Conservation (phyloP, 2,329 filamentous ascomycete species). For the Cladosporium sp. region DNA sequence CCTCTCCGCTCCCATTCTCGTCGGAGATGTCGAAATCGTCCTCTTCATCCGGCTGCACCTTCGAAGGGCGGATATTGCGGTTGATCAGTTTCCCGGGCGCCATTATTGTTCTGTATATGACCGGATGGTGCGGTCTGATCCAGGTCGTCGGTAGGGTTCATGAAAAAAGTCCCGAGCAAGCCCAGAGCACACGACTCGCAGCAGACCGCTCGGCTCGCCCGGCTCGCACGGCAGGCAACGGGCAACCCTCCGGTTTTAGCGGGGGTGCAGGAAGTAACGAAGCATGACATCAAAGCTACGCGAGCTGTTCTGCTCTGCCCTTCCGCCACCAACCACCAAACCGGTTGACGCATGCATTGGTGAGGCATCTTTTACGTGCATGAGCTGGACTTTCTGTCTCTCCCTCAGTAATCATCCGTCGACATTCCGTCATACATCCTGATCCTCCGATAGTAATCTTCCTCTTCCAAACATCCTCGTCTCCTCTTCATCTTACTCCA, state of each 20-base stretch:
- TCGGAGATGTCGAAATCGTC: slow-evolving; percentile 11
- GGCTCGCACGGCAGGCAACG: not conserved
- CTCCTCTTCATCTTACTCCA: not conserved
- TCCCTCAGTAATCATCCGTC: slow-evolving; percentile 1
- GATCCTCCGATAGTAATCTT: not conserved
- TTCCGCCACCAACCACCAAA: too few relatives aligned
- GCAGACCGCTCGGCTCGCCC: not conserved
- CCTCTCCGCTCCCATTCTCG: slow-evolving; percentile 10
- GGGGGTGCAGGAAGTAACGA: not conserved
- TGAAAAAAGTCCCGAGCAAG: not conserved
- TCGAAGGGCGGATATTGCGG: slow-evolving; percentile 12
- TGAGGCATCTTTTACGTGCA: not conserved
- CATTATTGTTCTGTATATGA: slow-evolving; percentile 16
- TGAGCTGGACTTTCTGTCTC: not conserved
- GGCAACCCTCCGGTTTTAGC: not conserved
- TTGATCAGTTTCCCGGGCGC: slow-evolving; percentile 16
- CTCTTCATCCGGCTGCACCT: slow-evolving; percentile 11
- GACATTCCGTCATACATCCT: slow-evolving; percentile 12
- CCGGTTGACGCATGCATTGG: too few relatives aligned
- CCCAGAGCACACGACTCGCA: not conserved
- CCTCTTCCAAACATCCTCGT: not conserved
- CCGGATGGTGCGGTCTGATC: not conserved
- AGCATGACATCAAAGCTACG: not conserved
- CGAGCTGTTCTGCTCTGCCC: too few relatives aligned
- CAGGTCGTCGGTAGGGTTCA: slow-evolving; percentile 4